Conservation (phyloP, 2,329 filamentous ascomycete species). For the Myriosclerotinia scirpicola region DNA sequence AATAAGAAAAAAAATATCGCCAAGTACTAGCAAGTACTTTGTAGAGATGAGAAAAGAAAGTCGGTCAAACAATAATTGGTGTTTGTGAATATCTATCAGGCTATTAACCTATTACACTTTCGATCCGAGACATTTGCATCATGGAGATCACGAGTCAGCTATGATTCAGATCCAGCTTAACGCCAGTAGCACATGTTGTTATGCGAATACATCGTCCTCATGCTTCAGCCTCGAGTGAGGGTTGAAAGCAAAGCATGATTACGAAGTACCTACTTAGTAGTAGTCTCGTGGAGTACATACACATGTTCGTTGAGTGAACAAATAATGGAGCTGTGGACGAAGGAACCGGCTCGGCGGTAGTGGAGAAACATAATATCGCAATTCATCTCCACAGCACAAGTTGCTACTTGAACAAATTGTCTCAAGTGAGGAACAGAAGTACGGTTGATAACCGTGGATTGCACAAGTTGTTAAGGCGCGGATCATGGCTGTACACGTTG, state of each 20-base stretch:
- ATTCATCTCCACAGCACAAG: background rate
- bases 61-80: background rate
- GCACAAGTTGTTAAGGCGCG: background rate
- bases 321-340: too few species aligned
- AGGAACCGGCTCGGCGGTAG: background rate
- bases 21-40: too few species aligned
- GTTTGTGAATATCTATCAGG: background rate
- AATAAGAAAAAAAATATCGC: background rate
- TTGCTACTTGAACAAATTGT: background rate
- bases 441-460: background rate
- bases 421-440: background rate
- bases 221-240: constrained; percentile 2
- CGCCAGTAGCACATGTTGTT: background rate
- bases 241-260: background rate
- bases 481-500: background rate
- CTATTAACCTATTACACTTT: background rate
- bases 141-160: constrained; percentile 2
- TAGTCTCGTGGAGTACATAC: background rate
- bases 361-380: background rate
- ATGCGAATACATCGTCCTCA: background rate
- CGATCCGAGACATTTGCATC: background rate
- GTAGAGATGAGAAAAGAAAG: background rate
- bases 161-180: background rate
- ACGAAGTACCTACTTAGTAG: too few species aligned
- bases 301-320: background rate